Conservation (phyloP, 768 basidiomycete species). For the Collybiopsis confluens region DNA sequence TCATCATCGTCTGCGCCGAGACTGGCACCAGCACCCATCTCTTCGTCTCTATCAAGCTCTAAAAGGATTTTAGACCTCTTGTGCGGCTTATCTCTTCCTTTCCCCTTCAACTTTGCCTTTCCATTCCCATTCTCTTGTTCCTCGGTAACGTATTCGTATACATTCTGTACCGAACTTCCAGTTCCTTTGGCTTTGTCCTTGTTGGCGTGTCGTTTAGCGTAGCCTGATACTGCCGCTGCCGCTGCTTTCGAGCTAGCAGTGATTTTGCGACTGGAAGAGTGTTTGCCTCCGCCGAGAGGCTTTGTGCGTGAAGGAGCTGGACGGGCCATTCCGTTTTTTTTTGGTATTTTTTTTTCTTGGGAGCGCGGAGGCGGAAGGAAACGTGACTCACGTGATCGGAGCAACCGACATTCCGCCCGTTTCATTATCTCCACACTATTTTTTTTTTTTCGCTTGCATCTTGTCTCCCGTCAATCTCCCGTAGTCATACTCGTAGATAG, state of each 20-base stretch:
- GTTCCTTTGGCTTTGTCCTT: constrained; percentile 37
- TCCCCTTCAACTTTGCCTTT: no score
- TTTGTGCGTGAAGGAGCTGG: background rate
- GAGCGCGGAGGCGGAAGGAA: no score
- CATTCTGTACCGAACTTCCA: constrained; percentile 39
- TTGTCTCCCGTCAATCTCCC: no score
- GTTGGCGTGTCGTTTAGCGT: constrained; percentile 45
- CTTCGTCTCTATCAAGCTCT: constrained; percentile 56
- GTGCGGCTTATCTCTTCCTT: no score
- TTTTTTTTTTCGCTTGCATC: no score
- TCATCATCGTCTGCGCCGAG: constrained; percentile 42
- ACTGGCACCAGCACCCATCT: constrained; percentile 32
- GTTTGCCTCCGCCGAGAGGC: background rate
- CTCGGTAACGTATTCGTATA: constrained; percentile 61
- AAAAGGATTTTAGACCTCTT: constrained; percentile 50
- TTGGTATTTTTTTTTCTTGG: no score
- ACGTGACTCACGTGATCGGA: no score
- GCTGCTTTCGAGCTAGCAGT: background rate
- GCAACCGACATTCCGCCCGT: no score
- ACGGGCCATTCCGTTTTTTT: background rate
- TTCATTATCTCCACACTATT: no score
- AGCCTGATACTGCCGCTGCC: constrained; percentile 45
- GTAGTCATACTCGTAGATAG: no score
- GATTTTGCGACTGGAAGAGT: background rate
- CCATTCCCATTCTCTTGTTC: no score